phyloP scores from a whole-genome alignment of 495 filamentous ascomycete genomes.

The Darksidea phi region DNA sequence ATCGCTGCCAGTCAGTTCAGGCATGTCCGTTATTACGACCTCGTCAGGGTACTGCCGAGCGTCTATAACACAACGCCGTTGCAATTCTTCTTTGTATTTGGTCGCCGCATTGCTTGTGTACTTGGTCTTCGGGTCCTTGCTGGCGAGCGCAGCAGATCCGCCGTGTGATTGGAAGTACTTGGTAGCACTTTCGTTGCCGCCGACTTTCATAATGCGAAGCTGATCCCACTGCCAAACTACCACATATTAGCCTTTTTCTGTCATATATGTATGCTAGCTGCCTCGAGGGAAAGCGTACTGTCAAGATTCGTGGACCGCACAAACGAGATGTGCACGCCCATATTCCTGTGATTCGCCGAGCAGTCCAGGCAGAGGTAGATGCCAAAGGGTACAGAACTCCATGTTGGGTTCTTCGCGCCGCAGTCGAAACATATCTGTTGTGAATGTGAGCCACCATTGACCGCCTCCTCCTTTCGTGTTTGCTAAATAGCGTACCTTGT shows the following conservation, averaged over 20 bases:
- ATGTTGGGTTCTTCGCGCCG: slow-evolving; percentile 92
- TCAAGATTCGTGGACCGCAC: slow-evolving; percentile 97
- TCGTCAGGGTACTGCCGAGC: slow-evolving; percentile 83
- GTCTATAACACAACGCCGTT: slow-evolving; percentile 75
- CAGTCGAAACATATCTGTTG: slow-evolving; percentile 86
- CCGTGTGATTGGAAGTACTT: slow-evolving; percentile 97
- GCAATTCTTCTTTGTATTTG: slow-evolving; percentile 96
- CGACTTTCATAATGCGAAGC: slow-evolving; percentile 95
- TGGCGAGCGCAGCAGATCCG: slow-evolving; percentile 86
- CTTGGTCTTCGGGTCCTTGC: slow-evolving; percentile 94
- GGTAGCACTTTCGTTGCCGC: slow-evolving; percentile 95
- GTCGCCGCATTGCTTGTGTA: slow-evolving; percentile 86
- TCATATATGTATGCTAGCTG: slow-evolving; percentile 18
- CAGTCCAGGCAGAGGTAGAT: slow-evolving; percentile 99
- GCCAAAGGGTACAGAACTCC: slow-evolving; percentile 94
- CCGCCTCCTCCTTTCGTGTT: not conserved
- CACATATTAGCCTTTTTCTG: slow-evolving; percentile 19
- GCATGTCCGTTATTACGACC: slow-evolving; percentile 78
- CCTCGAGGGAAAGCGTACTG: slow-evolving; percentile 61
- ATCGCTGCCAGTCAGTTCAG: slow-evolving; percentile 57
- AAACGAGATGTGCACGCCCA: slow-evolving; percentile 75
- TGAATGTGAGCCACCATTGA: slow-evolving; percentile 8
- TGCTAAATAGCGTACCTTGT: slow-evolving; percentile 67
- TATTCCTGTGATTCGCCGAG: slow-evolving; percentile 57
- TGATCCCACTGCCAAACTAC: slow-evolving; percentile 99